Base-by-base conservation (phyloP, 148 eudicot genomes). In the Talinum fruticosum region DNA sequence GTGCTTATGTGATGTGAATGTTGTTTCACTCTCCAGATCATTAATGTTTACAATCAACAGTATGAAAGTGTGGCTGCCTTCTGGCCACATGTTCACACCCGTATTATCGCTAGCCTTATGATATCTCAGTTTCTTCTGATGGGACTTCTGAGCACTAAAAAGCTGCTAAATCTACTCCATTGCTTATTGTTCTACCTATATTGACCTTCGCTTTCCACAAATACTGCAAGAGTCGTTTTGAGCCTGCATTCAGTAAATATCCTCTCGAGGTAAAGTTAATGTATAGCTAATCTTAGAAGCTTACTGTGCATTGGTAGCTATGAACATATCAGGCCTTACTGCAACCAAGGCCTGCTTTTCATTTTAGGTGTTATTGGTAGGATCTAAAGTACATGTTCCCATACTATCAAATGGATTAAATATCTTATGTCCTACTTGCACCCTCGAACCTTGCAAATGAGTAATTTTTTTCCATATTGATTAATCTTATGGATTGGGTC, bases 61-160 rank as follows among this genome's bases (percentile, higher is more conserved):
- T 96, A 96, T 51, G 99, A 96, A 81, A 96, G 97, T 81, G 97
- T 83, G 38, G 99, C 86, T 61, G 97, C 97, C 73, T 96, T 96
- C 38, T 96, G 99, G 99, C 99, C 99, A 29, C 97, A 96, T 70
- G 97, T 96, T 85, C 99, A 96, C 79, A 85, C 83, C 61, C 97
- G 99, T 64, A 96, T 96, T 61, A 82, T 96, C 64, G 93, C 93
- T 26, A 89, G 97, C 89, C 92, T 96, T 76, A 72, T 96, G 81
- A 96, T 96, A 82, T 96, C 99, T 74, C 99, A 96, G 68, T 80
- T 96, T 67, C 93, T 96, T 59, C 59, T 96, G 77, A 68, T 93
- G 89, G 99, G 99, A 64, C 88, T 93, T 45, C 87, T 96, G 71
- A 88, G 92, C 87, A 93, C 99, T 26, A 96, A 93, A 83, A 81